Conservation (phyloP, 176 grass and related monocot genomes). For the Musa itinerans region DNA sequence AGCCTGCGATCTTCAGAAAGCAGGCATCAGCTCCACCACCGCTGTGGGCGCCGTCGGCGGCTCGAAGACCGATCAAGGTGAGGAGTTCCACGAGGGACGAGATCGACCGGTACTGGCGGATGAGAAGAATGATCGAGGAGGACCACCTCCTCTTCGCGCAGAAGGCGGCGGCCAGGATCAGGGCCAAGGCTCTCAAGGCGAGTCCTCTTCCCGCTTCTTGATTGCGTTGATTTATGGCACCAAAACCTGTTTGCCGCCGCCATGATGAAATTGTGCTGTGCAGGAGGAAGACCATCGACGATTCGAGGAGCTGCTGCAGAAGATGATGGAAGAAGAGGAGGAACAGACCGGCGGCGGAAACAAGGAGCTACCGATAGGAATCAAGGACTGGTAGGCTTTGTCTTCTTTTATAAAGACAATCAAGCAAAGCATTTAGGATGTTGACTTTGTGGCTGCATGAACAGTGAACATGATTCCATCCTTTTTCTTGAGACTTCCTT, state of each 20-base stretch:
- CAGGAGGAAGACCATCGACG: conserved; percentile 26
- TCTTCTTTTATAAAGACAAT: not conserved
- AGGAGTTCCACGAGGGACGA: conserved; percentile 21
- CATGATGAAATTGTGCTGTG: too few species aligned
- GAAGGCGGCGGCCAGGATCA: conserved; percentile 22
- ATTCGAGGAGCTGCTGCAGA: conserved; percentile 20
- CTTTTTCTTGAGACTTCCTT: too few species aligned
- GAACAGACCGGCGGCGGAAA: not conserved
- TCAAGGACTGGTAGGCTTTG: conserved; percentile 21
- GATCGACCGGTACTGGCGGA: conserved; percentile 25
- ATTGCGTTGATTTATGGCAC: too few species aligned
- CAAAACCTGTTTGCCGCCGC: too few species aligned
- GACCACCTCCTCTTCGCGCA: conserved; percentile 22
- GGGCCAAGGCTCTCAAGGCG: conserved; percentile 22
- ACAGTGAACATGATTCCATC: too few species aligned
- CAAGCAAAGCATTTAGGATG: not conserved
- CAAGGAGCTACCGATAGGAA: conserved; percentile 14
- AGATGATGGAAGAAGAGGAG: conserved; percentile 5
- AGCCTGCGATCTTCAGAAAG: too few species aligned
- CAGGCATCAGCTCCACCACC: not conserved
- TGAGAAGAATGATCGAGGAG: conserved; percentile 22
- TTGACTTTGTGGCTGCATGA: too few species aligned
- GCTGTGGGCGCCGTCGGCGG: not conserved
- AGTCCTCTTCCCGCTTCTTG: not conserved
- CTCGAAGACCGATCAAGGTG: not conserved